A percentile compares a stretch with the other conserved stretches of the same genome.
phyloP scores from a whole-genome alignment of 441 rosid species.

The Erodium chrysanthum region DNA sequence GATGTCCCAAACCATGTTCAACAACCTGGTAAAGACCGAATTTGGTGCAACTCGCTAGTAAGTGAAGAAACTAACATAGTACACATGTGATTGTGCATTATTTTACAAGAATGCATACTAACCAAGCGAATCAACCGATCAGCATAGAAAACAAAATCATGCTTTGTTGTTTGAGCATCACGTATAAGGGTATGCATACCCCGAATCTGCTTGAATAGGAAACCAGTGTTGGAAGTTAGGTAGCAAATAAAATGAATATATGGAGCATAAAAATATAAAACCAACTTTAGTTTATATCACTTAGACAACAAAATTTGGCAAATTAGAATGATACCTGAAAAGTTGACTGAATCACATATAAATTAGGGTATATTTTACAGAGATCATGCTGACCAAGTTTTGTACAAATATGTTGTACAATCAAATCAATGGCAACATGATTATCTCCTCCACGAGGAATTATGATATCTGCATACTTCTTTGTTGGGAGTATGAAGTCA shows the following conservation, averaged over 20 bases:
- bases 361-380: conserved; percentile 85
- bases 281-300: not conserved
- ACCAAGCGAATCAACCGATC: conserved; percentile 94
- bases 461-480: conserved; percentile 92
- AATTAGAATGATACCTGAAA: conserved; percentile 53
- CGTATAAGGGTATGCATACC: conserved; percentile 98
- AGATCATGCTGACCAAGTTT: conserved; percentile 96
- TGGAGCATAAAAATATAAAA: not conserved
- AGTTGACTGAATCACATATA: conserved; percentile 71
- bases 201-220: conserved; percentile 51
- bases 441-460: conserved; percentile 96
- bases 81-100: not conserved
- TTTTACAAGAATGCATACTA: conserved; percentile 12
- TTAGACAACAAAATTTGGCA: not conserved
- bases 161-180: conserved; percentile 76
- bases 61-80: not conserved
- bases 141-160: conserved; percentile 90
- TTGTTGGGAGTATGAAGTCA: conserved; percentile 89
- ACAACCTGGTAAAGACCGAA: conserved; percentile 54
- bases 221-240: conserved; percentile 3
- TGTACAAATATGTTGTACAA: conserved; percentile 87
- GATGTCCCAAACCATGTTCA: conserved; percentile 92
- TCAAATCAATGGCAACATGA: conserved; percentile 93
- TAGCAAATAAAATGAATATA: not conserved
- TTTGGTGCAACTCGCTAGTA: not conserved